Base-by-base conservation (phyloP, 2,329 filamentous ascomycete species). In the Didymella sp. region DNA sequence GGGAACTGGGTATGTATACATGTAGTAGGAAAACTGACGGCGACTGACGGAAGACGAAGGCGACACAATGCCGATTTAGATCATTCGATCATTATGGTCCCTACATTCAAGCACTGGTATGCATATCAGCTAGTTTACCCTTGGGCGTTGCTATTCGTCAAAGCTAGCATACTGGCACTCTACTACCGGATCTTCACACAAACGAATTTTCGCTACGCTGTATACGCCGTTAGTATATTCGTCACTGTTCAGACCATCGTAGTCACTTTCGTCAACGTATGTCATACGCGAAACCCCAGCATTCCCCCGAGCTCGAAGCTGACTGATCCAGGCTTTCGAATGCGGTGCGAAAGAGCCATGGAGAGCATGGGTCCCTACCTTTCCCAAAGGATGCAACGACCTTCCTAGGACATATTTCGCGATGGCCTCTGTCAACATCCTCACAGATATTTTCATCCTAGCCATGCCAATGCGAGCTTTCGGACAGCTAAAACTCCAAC, bases 121-220 rank as follows among this genome's bases (percentile, higher is more conserved):
- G 62, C 66, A 8, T 70, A 68, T 51, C 67, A 70, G 52, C 25
- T 68, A 21, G 49, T 68, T 6, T 68, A 68, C 25, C 66, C 67
- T 19, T 62, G 60, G 51, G 58, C 64, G 13, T 37, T 70, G 21
- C 57, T 64, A n/a, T 62, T 66, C 44, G 60, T 64, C 41, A 68
- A 67, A 38, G 59, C 60, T 2, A 67, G 64, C 24, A 64, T 68
- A 31, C 56, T 70, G n/a, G 62, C 64, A 8, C 56, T 67, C 11
- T 68, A 70, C 56, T 33, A 64, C 17, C 61, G 61, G 13, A 62
- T 68, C 24, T 68, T 66, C 45, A 55, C 41, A 3, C 56, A 64
- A 27, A 64, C 50, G 6, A 50, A 35, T 4, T 57, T 66, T 22
- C 54, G 58, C 21, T 55, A 33, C n/a, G 41, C 41, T 6, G 41